Evolutionary conservation across 2,329 filamentous ascomycete genomes (phyloP), one percentile per base, ranked within the genome.

Genomic region (Monosporascus ibericus): DNA sequence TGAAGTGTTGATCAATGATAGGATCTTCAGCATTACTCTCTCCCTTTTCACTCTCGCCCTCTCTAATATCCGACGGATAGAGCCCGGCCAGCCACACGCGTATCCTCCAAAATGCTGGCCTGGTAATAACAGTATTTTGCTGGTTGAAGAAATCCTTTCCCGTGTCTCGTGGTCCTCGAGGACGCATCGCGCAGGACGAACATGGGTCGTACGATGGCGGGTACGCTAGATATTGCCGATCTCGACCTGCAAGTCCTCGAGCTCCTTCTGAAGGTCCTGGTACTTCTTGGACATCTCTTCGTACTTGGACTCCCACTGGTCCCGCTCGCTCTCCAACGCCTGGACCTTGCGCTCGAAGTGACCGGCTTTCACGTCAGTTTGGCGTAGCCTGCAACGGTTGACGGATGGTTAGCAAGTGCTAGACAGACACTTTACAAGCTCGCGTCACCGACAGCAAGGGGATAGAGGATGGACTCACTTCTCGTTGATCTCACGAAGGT

Each of bases 281-380:
- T 95, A 88, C 78, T 96, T 95, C 84, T 92, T 88, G 65, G 86
- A 74, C 87, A 96, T 95, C 73, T 97, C 92, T 77, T 97, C 94
- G 78, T 95, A 97, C 81, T 99, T 97, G 74, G 81, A 72, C 80
- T 97, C 94, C 92, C 92, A 96, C 74, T 92, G 85, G 75, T 96
- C 91, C 67, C 90, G 88, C 72, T 92, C 84, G 68, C 84, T 80
- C 78, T 99, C 94, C 68, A 96, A 86, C 66, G 94, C 92, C 75
- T 96, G 90, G 64, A 97, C 94, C 82, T 97, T 97, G 77, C 94
- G 94, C 80, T 99, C 94, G 76, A 92, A 97, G 80, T 99, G 92
- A 67, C 92, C 94, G 68, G 92, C 92, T 82, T 97, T 97, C 77
- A 97, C 91, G 72, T 99, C 94, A 77, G 94, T 96, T 79, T 96